Base-by-base conservation (phyloP, 2,329 filamentous ascomycete genomes). In the Fusarium nanum region DNA sequence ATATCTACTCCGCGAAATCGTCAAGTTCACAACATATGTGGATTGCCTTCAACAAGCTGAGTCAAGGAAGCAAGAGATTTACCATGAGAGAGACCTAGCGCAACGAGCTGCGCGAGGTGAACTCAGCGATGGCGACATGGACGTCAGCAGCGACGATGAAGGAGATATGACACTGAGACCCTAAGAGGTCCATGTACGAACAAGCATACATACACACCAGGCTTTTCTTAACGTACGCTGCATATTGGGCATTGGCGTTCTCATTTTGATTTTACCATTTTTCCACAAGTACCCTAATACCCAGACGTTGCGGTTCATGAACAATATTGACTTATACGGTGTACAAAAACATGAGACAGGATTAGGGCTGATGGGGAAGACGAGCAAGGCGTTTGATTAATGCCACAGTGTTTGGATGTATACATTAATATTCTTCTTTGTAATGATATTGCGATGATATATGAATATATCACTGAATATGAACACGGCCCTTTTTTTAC, bases 1-100 rank as follows among this genome's bases (percentile, higher is more conserved):
- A 30, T 97, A 98, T 78, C 83, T 99, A 42, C 85, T 98, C 14
- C 87, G 93, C 37, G 96, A 99, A 82, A 98, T 97, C 78, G 94
- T 98, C 80, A 98, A 98, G 81, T 98, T 97, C 82, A 87, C 92
- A 64, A 98, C 94, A 0, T 99, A 98, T 76, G 94, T 98, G 72
- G 96, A 98, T 78, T 91, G 89, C 34, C 83, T 99, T 53, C 86
- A 89, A 61, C 87, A 88, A 40, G 94, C 94, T 1, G 88, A 92
- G 73, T 81, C 78, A 32, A 86, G 89, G 57, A 94, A 92, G 77
- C 86, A 88, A 47, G 91, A 90, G 76, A 90, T 98, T 44, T 92
- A 93, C 71, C 78, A 79, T 6, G 89, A 91, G 78, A 80, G 89
- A 56, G 86, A 86, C 42, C 77, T 82, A 46, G 86, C 84, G 22